Conservation (phyloP, 1,139 yeast species). For the Magnusiomyces fungicola region DNA sequence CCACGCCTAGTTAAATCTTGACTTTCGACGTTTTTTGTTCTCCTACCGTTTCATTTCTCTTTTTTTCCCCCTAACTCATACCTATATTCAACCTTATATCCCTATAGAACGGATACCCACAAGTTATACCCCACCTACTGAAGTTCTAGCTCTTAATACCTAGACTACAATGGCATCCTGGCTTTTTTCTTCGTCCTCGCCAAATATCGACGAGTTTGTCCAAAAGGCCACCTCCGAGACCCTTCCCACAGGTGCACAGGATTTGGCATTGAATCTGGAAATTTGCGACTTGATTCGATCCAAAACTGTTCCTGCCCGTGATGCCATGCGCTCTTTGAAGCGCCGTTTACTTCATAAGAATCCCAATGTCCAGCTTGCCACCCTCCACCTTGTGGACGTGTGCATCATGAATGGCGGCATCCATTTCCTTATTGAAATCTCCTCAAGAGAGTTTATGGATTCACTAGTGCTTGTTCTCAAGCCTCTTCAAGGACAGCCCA, state of each 20-base stretch:
- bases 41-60: slow-evolving; percentile 20
- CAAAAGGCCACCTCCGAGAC: slow-evolving; percentile 79
- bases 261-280: slow-evolving; percentile 71
- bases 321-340: slow-evolving; percentile 77
- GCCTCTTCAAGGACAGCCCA: slow-evolving; percentile 32
- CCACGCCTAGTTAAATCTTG: too few relatives aligned
- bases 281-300: slow-evolving; percentile 83
- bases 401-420: slow-evolving; percentile 92
- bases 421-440: slow-evolving; percentile 72
- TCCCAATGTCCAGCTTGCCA: slow-evolving; percentile 70
- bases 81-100: not conserved
- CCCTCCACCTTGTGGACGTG: slow-evolving; percentile 71
- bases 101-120: not conserved
- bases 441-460: slow-evolving; percentile 84
- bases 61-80: not conserved
- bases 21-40: too few relatives aligned
- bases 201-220: slow-evolving; percentile 56
- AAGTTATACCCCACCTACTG: not conserved
- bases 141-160: not conserved
- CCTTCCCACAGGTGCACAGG: slow-evolving; percentile 88
- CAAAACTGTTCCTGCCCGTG: slow-evolving; percentile 73
- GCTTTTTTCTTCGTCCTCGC: slow-evolving; percentile 44
- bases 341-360: slow-evolving; percentile 57
- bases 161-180: slow-evolving; percentile 43
- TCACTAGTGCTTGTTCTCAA: slow-evolving; percentile 36